phyloP scores from a whole-genome alignment of 1,284 basidiomycete species.

The Sparassis latifolia region DNA sequence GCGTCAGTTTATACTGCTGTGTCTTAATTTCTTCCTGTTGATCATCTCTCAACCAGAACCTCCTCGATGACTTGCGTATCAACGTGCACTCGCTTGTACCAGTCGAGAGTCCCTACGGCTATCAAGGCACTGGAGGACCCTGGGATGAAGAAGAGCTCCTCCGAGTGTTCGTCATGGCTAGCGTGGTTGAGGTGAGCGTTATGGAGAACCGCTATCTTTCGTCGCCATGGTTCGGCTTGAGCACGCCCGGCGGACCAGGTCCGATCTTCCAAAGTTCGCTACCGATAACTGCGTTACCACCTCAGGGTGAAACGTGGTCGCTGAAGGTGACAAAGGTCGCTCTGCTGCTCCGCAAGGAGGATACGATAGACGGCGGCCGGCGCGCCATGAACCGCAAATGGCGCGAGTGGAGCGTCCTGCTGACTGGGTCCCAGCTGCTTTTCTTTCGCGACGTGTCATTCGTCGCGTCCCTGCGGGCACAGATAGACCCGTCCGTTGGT shows the following conservation, averaged over 20 bases:
- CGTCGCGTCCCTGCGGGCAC: constrained; percentile 53
- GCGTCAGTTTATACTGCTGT: constrained; percentile 38
- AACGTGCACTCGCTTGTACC: constrained; percentile 65
- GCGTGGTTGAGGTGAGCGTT: constrained; percentile 49
- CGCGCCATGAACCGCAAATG: constrained; percentile 80
- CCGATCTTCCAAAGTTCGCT: constrained; percentile 16
- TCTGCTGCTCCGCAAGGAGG: constrained; percentile 80
- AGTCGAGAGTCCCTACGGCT: constrained; percentile 67
- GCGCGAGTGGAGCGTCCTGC: constrained; percentile 80
- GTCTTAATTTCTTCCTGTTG: neutral
- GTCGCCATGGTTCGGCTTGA: constrained; percentile 44
- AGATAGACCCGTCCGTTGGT: constrained; percentile 35
- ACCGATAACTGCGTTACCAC: constrained; percentile 11
- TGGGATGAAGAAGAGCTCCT: constrained; percentile 72
- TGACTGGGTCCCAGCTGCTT: constrained; percentile 88
- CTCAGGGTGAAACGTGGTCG: constrained; percentile 34
- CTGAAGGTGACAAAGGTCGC: constrained; percentile 84
- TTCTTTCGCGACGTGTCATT: constrained; percentile 85
- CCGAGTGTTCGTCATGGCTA: constrained; percentile 63
- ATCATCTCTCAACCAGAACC: constrained; percentile 37
- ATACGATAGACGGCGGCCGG: constrained; percentile 69
- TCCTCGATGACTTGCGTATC: constrained; percentile 72
- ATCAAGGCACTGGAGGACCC: constrained; percentile 61
- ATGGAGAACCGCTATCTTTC: constrained; percentile 34
- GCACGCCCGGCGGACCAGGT: constrained; percentile 29